Conservation (phyloP, 257 asterid genomes). For the Solanum tarapatanum region DNA sequence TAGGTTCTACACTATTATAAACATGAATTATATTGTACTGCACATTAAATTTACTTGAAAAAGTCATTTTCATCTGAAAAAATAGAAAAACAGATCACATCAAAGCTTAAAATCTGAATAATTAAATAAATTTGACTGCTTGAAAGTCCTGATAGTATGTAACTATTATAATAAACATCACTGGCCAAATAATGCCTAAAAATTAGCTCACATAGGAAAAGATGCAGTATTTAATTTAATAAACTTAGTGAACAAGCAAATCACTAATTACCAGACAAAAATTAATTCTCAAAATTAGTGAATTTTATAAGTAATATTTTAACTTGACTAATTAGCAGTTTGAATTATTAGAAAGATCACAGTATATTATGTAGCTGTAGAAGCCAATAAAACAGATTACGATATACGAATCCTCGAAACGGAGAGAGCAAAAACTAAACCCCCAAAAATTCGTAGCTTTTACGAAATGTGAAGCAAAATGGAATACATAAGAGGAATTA, state of each 20-base stretch:
- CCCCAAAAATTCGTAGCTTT: neutral
- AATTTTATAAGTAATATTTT: neutral
- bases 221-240: neutral
- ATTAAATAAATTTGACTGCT: neutral
- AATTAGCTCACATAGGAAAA: neutral
- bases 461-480: neutral
- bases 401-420: neutral
- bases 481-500: neutral
- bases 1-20: neutral
- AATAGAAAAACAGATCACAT: neutral
- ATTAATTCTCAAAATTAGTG: neutral
- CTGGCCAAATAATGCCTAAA: neutral
- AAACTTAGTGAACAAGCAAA: neutral
- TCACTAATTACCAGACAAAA: neutral
- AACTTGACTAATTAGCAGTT: neutral
- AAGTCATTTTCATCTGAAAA: neutral
- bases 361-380: neutral
- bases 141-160: neutral
- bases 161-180: neutral
- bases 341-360: neutral
- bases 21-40: neutral
- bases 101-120: neutral
- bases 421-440: neutral
- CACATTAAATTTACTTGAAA: neutral
- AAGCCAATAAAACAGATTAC: neutral